Percentiles rank a stretch among this genome's conserved stretches.
Conservation (phyloP, 441 rosid species). For the Eutrema salsugineum region DNA sequence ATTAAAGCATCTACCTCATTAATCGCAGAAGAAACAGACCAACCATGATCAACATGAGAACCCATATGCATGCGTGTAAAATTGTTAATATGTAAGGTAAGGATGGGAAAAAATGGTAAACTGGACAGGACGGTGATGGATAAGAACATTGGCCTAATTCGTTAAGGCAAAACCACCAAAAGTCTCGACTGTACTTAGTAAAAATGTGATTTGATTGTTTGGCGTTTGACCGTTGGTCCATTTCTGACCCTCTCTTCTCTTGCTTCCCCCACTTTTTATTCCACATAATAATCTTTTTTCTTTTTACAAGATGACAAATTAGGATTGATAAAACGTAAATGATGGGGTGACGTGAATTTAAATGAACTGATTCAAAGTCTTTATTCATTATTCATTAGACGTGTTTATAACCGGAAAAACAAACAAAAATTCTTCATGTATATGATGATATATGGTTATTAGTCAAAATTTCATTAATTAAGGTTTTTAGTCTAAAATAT, state of each 20-base stretch:
- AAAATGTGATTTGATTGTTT: constrained; percentile 25
- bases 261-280: neutral
- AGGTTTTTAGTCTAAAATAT: neutral
- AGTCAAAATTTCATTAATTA: neutral
- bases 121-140: constrained; percentile 7
- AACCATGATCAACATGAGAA: neutral
- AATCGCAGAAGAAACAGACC: constrained; percentile 3
- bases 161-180: constrained; percentile 19
- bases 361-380: neutral
- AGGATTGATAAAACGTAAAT: neutral
- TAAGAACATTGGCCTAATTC: constrained; percentile 26
- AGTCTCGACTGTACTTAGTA: constrained; percentile 4
- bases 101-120: neutral
- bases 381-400: neutral
- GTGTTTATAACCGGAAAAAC: neutral
- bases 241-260: constrained; percentile 7
- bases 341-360: neutral
- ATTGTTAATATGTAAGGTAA: neutral
- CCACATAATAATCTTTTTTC: neutral
- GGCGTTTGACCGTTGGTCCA: constrained; percentile 23
- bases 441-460: neutral
- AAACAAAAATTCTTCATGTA: neutral
- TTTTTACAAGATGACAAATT: neutral
- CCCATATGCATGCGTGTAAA: constrained; percentile 1
- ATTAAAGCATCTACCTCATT: neutral